Evolutionary conservation across 768 basidiomycete species (phyloP), one percentile per base, ranked within the genome.

Genomic region (Hysterangium stoloniferum): DNA sequence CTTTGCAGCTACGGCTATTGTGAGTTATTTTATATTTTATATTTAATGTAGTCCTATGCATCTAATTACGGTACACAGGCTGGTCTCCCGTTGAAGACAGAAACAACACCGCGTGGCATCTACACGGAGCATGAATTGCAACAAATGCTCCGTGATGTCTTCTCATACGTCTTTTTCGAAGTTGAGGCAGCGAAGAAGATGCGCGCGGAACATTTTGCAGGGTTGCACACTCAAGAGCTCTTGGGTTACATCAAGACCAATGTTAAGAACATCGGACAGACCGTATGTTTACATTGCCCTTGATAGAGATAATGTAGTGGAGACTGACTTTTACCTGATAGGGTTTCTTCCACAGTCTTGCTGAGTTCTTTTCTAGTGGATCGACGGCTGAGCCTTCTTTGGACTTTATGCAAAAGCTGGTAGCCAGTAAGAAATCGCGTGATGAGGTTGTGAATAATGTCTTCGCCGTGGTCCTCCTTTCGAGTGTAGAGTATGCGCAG

Each of bases 131-230:
- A 66, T 36, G 75, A 86, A 58, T 66, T 91, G 37, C 85, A 76
- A 55, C 64, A 71, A 15, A 79, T 81, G 33, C 73, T 89, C 6
- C 71, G 75, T 22, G 80, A 85, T 19, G 82, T 90, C 45, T 90
- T 88, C 63, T 66, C 77, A 35, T 88, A 76, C 61, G 67, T 91
- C 52, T 91, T 90, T 78, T 73, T 89, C 29, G 79, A 88, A 45
- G 68, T 79, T 19, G 84, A 85, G 45, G 59, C 75, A 1, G 69
- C 76, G 1, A 77, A 79, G 57, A 64, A 79, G 25, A 75, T 82
- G 74, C 69, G 74, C 19, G 59, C 80, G 20, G 71, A 76, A 56
- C 65, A 70, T 38, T 76, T 71, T 51, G 77, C 77, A 5, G 72
- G 73, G 48, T 66, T 61, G 2, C 68, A 85, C 43, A 65, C 86